These are phyloP conservation scores for Pseudoneurospora amorphoporcata DNA, from an alignment of 495 filamentous ascomycete species.

Conservation along the genomic window DNA sequence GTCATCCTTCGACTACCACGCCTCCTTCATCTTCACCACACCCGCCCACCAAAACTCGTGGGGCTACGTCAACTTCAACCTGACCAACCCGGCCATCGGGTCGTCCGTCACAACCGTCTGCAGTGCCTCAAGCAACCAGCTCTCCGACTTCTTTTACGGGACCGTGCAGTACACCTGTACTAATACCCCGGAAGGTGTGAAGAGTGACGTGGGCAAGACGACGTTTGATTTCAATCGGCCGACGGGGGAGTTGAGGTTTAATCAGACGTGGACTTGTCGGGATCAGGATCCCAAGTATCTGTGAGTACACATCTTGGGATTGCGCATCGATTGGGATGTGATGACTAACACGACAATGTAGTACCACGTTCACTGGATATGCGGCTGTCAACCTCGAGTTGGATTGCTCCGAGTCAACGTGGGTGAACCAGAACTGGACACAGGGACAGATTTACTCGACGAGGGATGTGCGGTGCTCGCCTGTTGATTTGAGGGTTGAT, in stretches of 20 bases:
- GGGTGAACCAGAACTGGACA: slow-evolving; percentile 31
- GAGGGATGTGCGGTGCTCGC: slow-evolving; percentile 23
- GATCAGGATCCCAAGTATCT: slow-evolving; percentile 27
- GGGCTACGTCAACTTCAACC: slow-evolving; percentile 33
- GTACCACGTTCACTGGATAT: slow-evolving; percentile 25
- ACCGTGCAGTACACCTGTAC: slow-evolving; percentile 27
- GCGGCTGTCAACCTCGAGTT: slow-evolving; percentile 24
- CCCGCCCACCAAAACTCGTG: slow-evolving; percentile 35
- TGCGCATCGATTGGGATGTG: not conserved
- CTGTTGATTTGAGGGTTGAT: slow-evolving; percentile 16
- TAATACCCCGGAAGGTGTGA: not conserved
- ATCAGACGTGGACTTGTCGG: slow-evolving; percentile 34
- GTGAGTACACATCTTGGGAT: slow-evolving; percentile 15
- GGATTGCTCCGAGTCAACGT: slow-evolving; percentile 24
- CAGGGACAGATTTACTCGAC: slow-evolving; percentile 31
- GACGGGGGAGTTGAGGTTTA: slow-evolving; percentile 21
- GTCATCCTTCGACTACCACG: slow-evolving; percentile 28
- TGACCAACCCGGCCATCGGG: slow-evolving; percentile 29
- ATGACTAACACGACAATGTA: slow-evolving; percentile 8
- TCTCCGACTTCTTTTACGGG: slow-evolving; percentile 37
- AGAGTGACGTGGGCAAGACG: slow-evolving; percentile 4
- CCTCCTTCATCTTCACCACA: slow-evolving; percentile 30
- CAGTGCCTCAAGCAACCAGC: slow-evolving; percentile 28
- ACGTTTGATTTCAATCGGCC: slow-evolving; percentile 28
- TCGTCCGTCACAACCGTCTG: slow-evolving; percentile 19